Evolutionary conservation across 176 grass and related monocot genomes (phyloP).

Genomic region (Areca catechu): DNA sequence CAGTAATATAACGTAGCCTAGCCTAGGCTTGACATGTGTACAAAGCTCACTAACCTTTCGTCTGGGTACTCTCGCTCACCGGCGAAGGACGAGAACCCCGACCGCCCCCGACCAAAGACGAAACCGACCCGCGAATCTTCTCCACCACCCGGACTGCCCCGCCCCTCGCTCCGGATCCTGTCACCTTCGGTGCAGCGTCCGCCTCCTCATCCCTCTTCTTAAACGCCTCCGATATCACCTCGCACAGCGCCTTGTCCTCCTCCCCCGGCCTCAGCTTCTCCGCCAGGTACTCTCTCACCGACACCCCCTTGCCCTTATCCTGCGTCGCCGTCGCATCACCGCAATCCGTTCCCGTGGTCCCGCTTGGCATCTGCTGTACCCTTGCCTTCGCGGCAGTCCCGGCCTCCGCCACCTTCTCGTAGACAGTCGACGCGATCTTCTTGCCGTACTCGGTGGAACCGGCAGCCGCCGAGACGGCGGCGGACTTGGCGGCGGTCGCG

Average conservation of each 20-base stretch:
- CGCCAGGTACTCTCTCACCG: conserved; percentile 35
- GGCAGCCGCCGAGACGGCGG: conserved; percentile 27
- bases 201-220: conserved; percentile 40
- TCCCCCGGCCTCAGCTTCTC: conserved; percentile 73
- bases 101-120: conserved; percentile 45
- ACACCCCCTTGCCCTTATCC: conserved; percentile 37
- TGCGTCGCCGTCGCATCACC: background rate
- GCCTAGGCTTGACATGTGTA: no score
- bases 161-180: background rate
- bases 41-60: background rate
- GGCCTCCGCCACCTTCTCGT: conserved; percentile 47
- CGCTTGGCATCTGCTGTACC: conserved; percentile 16
- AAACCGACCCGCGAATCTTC: conserved; percentile 41
- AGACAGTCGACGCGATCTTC: conserved; percentile 42
- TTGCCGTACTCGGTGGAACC: conserved; percentile 51
- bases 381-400: conserved; percentile 33
- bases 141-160: conserved; percentile 9
- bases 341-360: background rate
- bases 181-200: conserved; percentile 10
- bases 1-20: no score
- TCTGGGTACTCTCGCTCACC: background rate
- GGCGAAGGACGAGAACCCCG: background rate
- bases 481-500: conserved; percentile 12
- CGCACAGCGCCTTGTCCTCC: conserved; percentile 48
- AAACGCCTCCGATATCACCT: conserved; percentile 48